Evolutionary conservation across 148 eudicot genomes (phyloP), one percentile per base, ranked within the genome.

Genomic region (Tetragonia tetragonoides): DNA sequence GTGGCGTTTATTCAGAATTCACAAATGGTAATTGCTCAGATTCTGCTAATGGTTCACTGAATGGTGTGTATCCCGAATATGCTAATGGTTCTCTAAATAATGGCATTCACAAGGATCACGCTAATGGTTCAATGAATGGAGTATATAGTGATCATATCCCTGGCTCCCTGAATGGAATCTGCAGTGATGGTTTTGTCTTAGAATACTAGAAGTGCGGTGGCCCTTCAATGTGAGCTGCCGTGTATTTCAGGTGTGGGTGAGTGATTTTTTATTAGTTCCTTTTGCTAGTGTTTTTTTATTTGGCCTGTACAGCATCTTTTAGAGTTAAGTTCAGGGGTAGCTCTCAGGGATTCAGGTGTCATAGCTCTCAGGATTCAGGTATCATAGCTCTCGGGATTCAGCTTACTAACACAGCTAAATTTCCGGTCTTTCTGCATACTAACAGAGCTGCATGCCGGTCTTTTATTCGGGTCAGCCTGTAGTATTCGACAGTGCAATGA

Each of bases 401-500:
- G 75, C 79, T 40, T 75, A 69, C 79, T 6, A 60, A n/a, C 28
- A 3, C 28, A 60, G 64, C 64, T 71, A 61, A 24, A 46, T 28
- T 46, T 69, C 74, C 74, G 61, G 74, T 49, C 74, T 71, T 71
- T 71, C 69, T 70, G 75, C 79, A 53, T 75, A 69, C 79, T 6
- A 60, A n/a, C 28, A 3, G 64, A 60, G 64, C 64, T 71, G 74
- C 12, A 46, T 46, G 46, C 74, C 74, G 61, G 74, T 49, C 74
- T 71, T 71, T 71, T 71, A 68, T 71, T 12, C 37, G 60, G 74
- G 74, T 75, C 88, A 78, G 88, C 90, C 86, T 82, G 88, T 79
- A 78, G 84, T 84, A 78, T 85, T 79, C 38, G 75, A 78, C 28
- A 46, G 75, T 78, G 75, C 66, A n/a, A 21, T 56, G 44, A 40